Conservation (phyloP, 2,329 filamentous ascomycete species). For the Sordariomycetes sp. region DNA sequence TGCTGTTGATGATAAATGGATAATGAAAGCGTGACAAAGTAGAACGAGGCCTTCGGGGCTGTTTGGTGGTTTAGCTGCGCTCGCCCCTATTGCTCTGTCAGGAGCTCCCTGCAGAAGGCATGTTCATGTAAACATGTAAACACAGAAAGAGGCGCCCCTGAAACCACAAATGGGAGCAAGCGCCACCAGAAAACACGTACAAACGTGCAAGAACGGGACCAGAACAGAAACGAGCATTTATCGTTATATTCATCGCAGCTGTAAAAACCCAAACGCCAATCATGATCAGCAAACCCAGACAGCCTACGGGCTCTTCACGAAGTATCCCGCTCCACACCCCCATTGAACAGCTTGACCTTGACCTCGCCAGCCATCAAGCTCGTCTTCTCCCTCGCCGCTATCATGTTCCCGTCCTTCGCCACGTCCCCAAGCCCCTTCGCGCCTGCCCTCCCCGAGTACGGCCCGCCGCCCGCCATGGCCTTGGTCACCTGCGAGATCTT, state of each 20-base stretch:
- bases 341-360: conserved; percentile 49
- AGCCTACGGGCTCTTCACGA: neutral
- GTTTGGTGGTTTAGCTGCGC: too few species aligned
- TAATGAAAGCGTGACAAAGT: neutral
- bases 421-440: conserved; percentile 48
- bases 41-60: too few species aligned
- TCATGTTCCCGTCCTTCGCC: conserved; percentile 47
- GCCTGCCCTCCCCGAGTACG: neutral
- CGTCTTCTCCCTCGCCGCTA: conserved; percentile 51
- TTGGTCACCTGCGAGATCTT: conserved; percentile 62
- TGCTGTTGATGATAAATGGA: neutral
- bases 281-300: neutral
- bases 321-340: neutral
- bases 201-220: neutral
- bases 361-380: conserved; percentile 51
- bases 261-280: neutral
- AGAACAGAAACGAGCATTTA: neutral
- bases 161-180: too few species aligned
- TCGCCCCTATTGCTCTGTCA: too few species aligned
- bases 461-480: conserved; percentile 4
- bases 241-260: neutral
- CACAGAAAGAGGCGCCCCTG: too few species aligned
- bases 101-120: too few species aligned
- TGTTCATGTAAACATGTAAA: too few species aligned
- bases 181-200: neutral